Conservation (phyloP, 2,329 filamentous ascomycete species). For the Pseudogymnoascus sp. region DNA sequence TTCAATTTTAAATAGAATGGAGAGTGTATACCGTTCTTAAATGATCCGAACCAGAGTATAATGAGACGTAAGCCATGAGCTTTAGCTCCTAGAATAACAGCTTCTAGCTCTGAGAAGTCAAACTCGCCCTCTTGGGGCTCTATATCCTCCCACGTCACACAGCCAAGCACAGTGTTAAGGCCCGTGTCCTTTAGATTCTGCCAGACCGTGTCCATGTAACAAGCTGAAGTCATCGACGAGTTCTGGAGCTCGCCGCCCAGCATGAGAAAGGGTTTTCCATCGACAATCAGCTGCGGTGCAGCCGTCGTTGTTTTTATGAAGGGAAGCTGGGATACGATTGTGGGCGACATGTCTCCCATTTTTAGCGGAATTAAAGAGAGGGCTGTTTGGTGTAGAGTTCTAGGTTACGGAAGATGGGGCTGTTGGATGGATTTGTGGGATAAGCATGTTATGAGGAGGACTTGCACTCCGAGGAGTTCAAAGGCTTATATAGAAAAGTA, state of each 20-base stretch:
- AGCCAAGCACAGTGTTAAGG: slow-evolving; percentile 31
- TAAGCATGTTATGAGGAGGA: neutral
- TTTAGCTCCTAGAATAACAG: slow-evolving; percentile 25
- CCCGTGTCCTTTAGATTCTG: slow-evolving; percentile 27
- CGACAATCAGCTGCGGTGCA: slow-evolving; percentile 20
- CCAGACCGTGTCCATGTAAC: slow-evolving; percentile 31
- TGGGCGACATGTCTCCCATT: neutral
- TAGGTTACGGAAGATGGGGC: neutral
- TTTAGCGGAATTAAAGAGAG: neutral
- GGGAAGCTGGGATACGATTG: neutral
- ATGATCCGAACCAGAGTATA: slow-evolving; percentile 33
- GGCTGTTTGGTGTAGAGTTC: neutral
- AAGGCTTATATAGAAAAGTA: neutral
- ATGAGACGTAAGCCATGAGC: slow-evolving; percentile 27
- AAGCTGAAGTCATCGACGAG: slow-evolving; percentile 29
- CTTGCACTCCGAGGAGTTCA: neutral
- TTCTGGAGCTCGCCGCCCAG: slow-evolving; percentile 33
- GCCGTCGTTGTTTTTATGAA: neutral
- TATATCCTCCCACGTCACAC: slow-evolving; percentile 32
- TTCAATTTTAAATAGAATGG: slow-evolving; percentile 8
- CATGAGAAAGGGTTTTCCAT: slow-evolving; percentile 31
- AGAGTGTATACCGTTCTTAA: slow-evolving; percentile 27
- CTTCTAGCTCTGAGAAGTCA: slow-evolving; percentile 29
- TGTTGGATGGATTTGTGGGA: neutral
- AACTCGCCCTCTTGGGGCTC: slow-evolving; percentile 31